Conservation (phyloP, 1,284 basidiomycete genomes). For the Apiotrichum domesticum region DNA sequence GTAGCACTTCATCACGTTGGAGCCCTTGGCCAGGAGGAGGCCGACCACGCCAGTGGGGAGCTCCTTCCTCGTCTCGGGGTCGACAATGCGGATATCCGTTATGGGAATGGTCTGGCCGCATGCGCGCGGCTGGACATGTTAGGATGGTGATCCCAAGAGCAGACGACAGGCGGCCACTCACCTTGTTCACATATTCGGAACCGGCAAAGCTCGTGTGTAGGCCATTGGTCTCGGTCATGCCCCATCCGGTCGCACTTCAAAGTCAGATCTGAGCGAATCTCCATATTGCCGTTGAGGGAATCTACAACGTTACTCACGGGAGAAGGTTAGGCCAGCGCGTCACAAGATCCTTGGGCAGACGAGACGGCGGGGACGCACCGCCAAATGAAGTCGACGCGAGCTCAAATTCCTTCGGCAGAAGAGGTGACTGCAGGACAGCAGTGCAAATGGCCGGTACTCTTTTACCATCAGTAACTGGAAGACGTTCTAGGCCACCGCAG, state of each 20-base stretch:
- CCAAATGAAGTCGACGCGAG: conserved; percentile 38
- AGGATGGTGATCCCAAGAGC: conserved; percentile 2
- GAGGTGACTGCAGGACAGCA: conserved; percentile 30
- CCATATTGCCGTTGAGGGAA: conserved; percentile 4
- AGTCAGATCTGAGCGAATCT: conserved; percentile 24
- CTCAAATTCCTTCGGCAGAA: conserved; percentile 21
- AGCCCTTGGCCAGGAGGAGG: conserved; percentile 31
- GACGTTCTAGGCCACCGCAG: background rate
- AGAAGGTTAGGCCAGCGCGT: conserved; percentile 21
- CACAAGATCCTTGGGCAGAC: conserved; percentile 31
- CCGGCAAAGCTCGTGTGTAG: conserved; percentile 33
- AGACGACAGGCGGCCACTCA: background rate
- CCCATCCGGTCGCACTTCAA: conserved; percentile 33
- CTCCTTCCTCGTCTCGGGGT: conserved; percentile 22
- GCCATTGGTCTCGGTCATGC: conserved; percentile 42
- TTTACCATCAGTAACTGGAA: too few relatives aligned
- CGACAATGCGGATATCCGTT: conserved; percentile 30
- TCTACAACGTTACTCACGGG: background rate
- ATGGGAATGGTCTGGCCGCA: conserved; percentile 32
- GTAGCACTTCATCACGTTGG: conserved; percentile 42
- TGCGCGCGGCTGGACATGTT: background rate
- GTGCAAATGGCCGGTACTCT: conserved; percentile 36
- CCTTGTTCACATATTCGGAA: conserved; percentile 28
- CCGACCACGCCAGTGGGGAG: conserved; percentile 25
- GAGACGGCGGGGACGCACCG: conserved; percentile 34